Percentiles rank a stretch among this genome's conserved stretches.
Conservation (phyloP, 768 basidiomycete species). For the Leucosporidium yakuticum region DNA sequence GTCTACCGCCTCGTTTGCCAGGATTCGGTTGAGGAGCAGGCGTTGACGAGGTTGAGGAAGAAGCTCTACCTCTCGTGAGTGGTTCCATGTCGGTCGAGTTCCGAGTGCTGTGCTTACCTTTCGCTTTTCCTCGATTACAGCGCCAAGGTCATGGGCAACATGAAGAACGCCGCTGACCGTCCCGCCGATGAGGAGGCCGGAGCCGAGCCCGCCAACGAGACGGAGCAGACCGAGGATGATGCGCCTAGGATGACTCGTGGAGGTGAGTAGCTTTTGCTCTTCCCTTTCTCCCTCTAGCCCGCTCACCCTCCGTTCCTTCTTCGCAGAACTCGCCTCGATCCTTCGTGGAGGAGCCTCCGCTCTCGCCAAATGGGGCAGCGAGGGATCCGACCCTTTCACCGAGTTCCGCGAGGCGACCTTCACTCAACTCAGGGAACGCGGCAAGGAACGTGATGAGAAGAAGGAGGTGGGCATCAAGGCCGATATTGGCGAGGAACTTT, state of each 20-base stretch:
- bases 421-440: conserved; percentile 49
- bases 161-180: conserved; percentile 21
- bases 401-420: conserved; percentile 51
- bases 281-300: not conserved
- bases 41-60: conserved; percentile 63
- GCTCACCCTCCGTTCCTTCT: conserved; percentile 41
- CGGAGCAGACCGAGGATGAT: conserved; percentile 40
- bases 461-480: conserved; percentile 51
- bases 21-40: conserved; percentile 66
- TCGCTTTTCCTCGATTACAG: not conserved
- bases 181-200: conserved; percentile 10
- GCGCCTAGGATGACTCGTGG: conserved; percentile 26
- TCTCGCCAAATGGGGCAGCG: conserved; percentile 44
- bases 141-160: conserved; percentile 56
- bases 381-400: conserved; percentile 46
- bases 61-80: conserved; percentile 58
- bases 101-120: not conserved
- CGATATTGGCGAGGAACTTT: conserved; percentile 40
- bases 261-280: not conserved
- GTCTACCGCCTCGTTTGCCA: conserved; percentile 65
- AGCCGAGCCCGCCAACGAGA: conserved; percentile 30
- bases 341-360: conserved; percentile 58
- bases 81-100: no score
- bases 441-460: conserved; percentile 47
- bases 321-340: conserved; percentile 54